Base-by-base conservation (phyloP, 768 basidiomycete species). In the Tricholoma terreum region DNA sequence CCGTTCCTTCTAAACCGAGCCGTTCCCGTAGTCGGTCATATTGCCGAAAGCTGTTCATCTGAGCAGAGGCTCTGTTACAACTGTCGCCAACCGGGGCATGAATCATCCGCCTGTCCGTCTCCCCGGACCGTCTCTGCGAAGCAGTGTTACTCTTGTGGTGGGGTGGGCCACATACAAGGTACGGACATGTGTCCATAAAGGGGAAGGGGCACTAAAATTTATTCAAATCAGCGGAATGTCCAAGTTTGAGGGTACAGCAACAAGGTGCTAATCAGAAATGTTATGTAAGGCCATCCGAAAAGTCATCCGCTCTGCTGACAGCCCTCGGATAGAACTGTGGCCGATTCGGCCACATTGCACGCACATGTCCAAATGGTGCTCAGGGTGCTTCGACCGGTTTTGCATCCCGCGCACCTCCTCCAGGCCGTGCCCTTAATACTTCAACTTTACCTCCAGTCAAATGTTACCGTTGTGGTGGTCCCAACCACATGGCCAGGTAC, bases 101-200 rank as follows among this genome's bases (percentile, higher is more conserved):
- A 95, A 73, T 92, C 90, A 17, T 87, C 90, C 55, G 85, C 89
- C 55, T 95, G 94, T 70, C 89, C 92, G 38, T 84, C 85, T 62
- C 92, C 93, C 36, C 84, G 91, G 60, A 87, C 85, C 38, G 88
- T 87, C 45, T 82, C 89, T 50, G 84, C 89, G 30, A 94, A 93
- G 74, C 92, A 95, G 72, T 96, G 94, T 70, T 96, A 94, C 71
- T 89, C 88, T 36, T 97, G 93, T 66, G 91, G 93, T 22, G 94
- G 93, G 52, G 85, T 97, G 62, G 94, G 94, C 58, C 91, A 94
- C 69, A 89, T 92, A 63, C 87, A 89, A 73, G 80, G 80, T 80
- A 57, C 30, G 52, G 40, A n/a, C 30, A 8, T 15, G 11, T 33
- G 48, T 27, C 19, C 17, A 38, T 27, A 27, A 45, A 27, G 2